Evolutionary conservation across 1,284 basidiomycete species (phyloP), one percentile per base, ranked within the genome.

Genomic region (Sutorius eximius): DNA sequence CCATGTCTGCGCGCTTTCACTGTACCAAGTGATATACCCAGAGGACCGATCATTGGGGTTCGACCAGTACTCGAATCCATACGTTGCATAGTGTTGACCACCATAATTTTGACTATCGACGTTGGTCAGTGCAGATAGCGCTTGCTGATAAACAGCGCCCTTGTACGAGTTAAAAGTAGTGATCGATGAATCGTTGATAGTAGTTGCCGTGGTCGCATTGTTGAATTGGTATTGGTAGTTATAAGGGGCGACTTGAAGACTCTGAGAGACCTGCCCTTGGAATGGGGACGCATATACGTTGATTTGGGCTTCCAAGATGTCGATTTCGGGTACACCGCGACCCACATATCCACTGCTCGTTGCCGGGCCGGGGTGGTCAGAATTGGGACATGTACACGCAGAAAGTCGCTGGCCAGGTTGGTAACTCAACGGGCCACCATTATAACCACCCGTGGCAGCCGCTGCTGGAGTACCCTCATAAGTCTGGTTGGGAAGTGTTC

Each of bases 251-350:
- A 80, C 72, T 71, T 95, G 92, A 61, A 80, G 80, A 57, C 86
- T 89, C 71, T 94, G 92, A 3, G 91, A 93, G 2, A 86, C 87
- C 61, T 86, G 72, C 45, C 86, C 86, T 61, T 66, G 63, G 75
- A 77, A 81, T 15, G 63, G 63, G 73, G 55, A 72, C 73, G 48
- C 75, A 16, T 3, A 49, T 3, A 70, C 65, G 58, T 81, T 76
- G 45, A 85, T 68, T 61, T 83, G 78, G 3, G 89, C 84, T 71
- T 94, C 92, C 58, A 94, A 74, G 34, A 93, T 79, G 73, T 94
- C 91, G 59, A 95, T 91, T 74, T 95, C 93, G 0, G 93, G 93
- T 0, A 90, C 89, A 6, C 86, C 80, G 51, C 93, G 82, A n/a
- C 93, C 94, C 9, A 83, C 81, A 49, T 78, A 87, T 13, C 81